These are phyloP conservation scores for Mikania micrantha DNA, from an alignment of 129 eudicot genomes.

Conservation along the genomic window DNA sequence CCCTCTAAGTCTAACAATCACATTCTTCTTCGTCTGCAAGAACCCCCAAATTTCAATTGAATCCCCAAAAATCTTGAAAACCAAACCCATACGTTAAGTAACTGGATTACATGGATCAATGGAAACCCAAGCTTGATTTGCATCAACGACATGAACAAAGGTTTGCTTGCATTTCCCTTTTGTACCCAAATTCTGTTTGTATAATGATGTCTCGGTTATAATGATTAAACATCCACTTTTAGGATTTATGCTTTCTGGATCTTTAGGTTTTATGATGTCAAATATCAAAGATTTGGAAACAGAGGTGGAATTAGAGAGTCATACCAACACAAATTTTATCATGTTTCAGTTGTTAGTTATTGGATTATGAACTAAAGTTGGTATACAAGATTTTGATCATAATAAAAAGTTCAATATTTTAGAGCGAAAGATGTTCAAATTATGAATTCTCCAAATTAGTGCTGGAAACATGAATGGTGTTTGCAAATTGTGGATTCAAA, in stretches of 20 bases:
- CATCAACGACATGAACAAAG: conserved; percentile 30
- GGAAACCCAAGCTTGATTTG: conserved; percentile 20
- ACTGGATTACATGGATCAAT: conserved; percentile 26
- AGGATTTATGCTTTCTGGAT: no score
- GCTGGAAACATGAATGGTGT: neutral
- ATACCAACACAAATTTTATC: neutral
- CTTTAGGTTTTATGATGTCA: neutral
- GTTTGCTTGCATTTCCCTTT: conserved; percentile 11
- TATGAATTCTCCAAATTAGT: neutral
- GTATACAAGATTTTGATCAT: neutral
- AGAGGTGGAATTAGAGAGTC: neutral
- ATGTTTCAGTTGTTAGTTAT: neutral
- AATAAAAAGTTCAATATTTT: neutral
- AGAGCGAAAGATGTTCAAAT: neutral
- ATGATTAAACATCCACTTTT: neutral
- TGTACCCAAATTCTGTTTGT: neutral
- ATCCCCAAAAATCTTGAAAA: neutral
- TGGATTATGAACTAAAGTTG: neutral
- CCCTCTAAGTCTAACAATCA: conserved; percentile 15
- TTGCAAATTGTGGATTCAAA: neutral
- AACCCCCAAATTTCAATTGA: neutral
- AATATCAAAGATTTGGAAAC: neutral
- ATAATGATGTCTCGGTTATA: neutral
- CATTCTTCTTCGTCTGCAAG: neutral
- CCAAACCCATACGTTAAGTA: neutral